These are phyloP conservation scores for Myxozyma mucilagina DNA, from an alignment of 805 yeast species.

Conservation along the genomic window DNA sequence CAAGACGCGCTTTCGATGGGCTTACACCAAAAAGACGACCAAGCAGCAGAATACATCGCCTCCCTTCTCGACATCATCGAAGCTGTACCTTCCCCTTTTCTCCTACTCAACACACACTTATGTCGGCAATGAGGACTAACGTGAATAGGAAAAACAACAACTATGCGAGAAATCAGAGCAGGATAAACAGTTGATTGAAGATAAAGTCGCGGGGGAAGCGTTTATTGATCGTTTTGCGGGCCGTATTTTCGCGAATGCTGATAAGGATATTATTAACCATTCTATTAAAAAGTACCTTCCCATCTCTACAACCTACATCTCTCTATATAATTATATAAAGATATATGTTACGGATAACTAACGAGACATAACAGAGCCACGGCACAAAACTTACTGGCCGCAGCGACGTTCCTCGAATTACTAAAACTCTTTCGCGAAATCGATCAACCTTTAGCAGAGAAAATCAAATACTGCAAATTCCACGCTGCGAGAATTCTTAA, in stretches of 20 bases:
- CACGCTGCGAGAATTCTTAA: constrained; percentile 60
- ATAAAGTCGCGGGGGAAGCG: constrained; percentile 57
- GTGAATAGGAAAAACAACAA: constrained; percentile 20
- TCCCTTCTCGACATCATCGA: constrained; percentile 72
- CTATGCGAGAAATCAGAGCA: constrained; percentile 17
- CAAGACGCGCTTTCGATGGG: constrained; percentile 65
- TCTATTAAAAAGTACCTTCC: constrained; percentile 41
- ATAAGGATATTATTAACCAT: constrained; percentile 49
- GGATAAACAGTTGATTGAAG: constrained; percentile 53
- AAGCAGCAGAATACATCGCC: constrained; percentile 60
- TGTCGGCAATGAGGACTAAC: constrained; percentile 37
- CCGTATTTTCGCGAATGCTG: constrained; percentile 56
- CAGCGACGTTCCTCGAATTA: constrained; percentile 54
- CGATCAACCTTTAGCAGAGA: constrained; percentile 37
- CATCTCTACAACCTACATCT: too few species aligned
- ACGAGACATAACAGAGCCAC: constrained; percentile 40
- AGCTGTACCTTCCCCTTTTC: constrained; percentile 32
- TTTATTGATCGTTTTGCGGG: constrained; percentile 60
- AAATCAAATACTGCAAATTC: constrained; percentile 61
- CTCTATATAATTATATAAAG: not conserved
- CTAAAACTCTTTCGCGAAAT: constrained; percentile 44
- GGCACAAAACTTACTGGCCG: constrained; percentile 54
- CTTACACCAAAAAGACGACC: constrained; percentile 57
- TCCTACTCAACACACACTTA: constrained; percentile 5
- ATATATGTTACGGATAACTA: not conserved